Percentiles rank a stretch among this genome's conserved stretches.
Conservation (phyloP, 495 filamentous ascomycete genomes). For the Hypoxylon lienhwacheense region DNA sequence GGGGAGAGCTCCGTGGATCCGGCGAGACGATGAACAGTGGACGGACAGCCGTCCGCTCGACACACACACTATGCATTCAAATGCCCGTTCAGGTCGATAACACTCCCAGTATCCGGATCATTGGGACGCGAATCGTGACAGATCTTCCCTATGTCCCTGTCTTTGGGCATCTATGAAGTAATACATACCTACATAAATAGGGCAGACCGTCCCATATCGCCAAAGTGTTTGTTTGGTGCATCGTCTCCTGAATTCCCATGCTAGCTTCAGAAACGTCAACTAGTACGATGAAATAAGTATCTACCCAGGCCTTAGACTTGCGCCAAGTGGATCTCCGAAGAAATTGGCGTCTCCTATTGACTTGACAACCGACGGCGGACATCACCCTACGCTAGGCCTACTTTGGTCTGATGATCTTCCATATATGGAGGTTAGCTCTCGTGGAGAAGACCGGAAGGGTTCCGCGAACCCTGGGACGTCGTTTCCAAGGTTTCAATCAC, state of each 20-base stretch:
- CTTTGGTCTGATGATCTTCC: conserved; percentile 29
- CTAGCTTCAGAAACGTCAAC: conserved; percentile 15
- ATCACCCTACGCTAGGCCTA: conserved; percentile 30
- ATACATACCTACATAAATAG: too few relatives aligned
- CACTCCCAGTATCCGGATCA: conserved; percentile 25
- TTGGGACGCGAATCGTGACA: conserved; percentile 28
- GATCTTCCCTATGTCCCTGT: conserved; percentile 11
- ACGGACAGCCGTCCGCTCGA: conserved; percentile 18
- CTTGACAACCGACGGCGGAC: conserved; percentile 18
- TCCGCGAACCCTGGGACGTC: conserved; percentile 34
- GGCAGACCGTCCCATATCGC: conserved; percentile 7
- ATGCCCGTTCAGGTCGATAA: too few relatives aligned
- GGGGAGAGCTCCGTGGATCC: conserved; percentile 26
- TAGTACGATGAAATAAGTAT: conserved; percentile 23
- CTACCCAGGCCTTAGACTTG: conserved; percentile 14
- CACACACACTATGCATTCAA: conserved; percentile 14
- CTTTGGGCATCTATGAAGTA: not conserved
- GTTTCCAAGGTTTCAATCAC: conserved; percentile 24
- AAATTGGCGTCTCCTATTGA: conserved; percentile 13
- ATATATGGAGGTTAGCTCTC: conserved; percentile 30
- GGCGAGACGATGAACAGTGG: conserved; percentile 11
- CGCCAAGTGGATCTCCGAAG: conserved; percentile 17
- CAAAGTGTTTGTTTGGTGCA: conserved; percentile 1
- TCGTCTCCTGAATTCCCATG: conserved; percentile 16
- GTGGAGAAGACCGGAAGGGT: conserved; percentile 33